A percentile compares a stretch with the other conserved stretches of the same genome.
Evolutionary conservation across 2,329 filamentous ascomycete genomes (phyloP).

Genomic region (Coniochaeta prunicola): DNA sequence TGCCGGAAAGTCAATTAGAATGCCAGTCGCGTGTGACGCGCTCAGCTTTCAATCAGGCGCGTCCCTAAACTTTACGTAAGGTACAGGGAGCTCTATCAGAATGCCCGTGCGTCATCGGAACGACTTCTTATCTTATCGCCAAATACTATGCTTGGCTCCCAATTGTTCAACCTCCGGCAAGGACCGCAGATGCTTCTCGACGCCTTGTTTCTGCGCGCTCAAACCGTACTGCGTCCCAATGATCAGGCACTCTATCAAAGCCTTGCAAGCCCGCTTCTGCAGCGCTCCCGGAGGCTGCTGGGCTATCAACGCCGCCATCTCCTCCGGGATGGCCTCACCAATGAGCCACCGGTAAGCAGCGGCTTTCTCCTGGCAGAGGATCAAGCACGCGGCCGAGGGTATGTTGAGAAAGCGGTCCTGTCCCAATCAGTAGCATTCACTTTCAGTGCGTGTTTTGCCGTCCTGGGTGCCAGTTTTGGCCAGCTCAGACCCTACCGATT

Average conservation of each 20-base stretch:
- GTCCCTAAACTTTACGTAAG: slow-evolving; percentile 7
- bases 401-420: too few species aligned
- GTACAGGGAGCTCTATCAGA: slow-evolving; percentile 26
- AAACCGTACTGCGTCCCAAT: slow-evolving; percentile 14
- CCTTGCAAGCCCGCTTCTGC: slow-evolving; percentile 12
- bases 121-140: not conserved
- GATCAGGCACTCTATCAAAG: slow-evolving; percentile 13
- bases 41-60: not conserved
- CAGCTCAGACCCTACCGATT: too few species aligned
- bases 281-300: slow-evolving; percentile 10
- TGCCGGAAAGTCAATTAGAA: not conserved
- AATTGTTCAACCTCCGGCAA: too few species aligned
- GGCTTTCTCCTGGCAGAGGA: slow-evolving; percentile 15
- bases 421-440: too few species aligned
- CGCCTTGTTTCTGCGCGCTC: not conserved
- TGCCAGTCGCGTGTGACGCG: slow-evolving; percentile 2
- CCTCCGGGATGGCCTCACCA: not conserved
- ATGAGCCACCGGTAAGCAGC: slow-evolving; percentile 8
- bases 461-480: too few species aligned
- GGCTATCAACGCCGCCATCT: slow-evolving; percentile 12
- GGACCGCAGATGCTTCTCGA: too few species aligned
- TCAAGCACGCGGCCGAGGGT: slow-evolving; percentile 13
- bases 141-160: not conserved
- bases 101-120: not conserved
- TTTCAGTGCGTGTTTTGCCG: too few species aligned